phyloP scores from a whole-genome alignment of 169 alveolate species.

The Plasmodium blacklocki region DNA sequence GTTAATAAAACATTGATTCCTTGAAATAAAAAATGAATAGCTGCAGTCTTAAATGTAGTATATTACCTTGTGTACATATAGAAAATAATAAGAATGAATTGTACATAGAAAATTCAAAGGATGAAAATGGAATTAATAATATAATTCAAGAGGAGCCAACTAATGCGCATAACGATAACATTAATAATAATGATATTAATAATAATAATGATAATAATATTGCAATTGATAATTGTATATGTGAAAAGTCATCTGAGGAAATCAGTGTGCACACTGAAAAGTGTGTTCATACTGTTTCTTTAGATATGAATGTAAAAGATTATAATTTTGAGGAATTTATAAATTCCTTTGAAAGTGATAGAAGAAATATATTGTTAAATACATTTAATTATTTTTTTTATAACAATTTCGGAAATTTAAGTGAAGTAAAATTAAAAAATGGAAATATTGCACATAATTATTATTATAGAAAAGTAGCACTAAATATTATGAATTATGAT shows the following conservation, averaged over 20 bases:
- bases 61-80: conserved; percentile 70
- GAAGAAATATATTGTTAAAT: conserved; percentile 44
- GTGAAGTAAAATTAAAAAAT: conserved; percentile 24
- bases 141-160: conserved; percentile 7
- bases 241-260: conserved; percentile 10
- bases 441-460: conserved; percentile 15
- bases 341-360: conserved; percentile 17
- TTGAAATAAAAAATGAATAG: conserved; percentile 40
- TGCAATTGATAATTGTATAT: conserved; percentile 11
- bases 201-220: conserved; percentile 10
- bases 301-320: neutral
- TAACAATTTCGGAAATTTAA: conserved; percentile 40
- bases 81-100: conserved; percentile 27
- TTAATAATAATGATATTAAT: conserved; percentile 13
- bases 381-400: conserved; percentile 51
- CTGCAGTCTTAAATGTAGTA: conserved; percentile 73
- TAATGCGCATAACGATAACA: neutral
- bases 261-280: neutral
- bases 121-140: conserved; percentile 9
- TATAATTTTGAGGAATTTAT: conserved; percentile 24
- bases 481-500: conserved; percentile 33
- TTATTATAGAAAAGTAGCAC: conserved; percentile 42
- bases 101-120: conserved; percentile 33
- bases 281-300: neutral
- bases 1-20: conserved; percentile 26